These are phyloP conservation scores for Cystofilobasidium capitatum DNA, from an alignment of 768 basidiomycete species.

Conservation along the genomic window DNA sequence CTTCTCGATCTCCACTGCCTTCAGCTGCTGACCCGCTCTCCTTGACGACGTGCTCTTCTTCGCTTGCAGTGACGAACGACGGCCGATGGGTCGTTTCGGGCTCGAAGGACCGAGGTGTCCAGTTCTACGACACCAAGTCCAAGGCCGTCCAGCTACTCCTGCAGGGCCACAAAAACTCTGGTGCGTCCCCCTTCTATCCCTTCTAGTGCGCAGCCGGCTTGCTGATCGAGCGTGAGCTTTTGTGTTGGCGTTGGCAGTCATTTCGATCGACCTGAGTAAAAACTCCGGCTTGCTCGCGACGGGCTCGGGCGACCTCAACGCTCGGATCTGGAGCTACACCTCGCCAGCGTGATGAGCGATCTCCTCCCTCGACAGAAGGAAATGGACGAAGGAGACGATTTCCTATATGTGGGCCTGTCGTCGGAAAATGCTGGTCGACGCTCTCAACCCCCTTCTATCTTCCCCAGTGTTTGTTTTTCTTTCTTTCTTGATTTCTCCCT, in stretches of 20 bases:
- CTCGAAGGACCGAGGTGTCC: constrained; percentile 85
- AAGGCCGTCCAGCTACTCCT: constrained; percentile 84
- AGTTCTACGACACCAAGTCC: constrained; percentile 65
- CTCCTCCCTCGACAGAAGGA: too few relatives aligned
- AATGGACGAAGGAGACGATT: too few relatives aligned
- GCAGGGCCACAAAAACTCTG: constrained; percentile 65
- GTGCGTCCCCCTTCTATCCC: constrained; percentile 39
- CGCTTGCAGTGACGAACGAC: constrained; percentile 70
- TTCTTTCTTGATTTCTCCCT: too few relatives aligned
- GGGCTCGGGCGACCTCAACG: constrained; percentile 62
- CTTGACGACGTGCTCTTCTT: not conserved
- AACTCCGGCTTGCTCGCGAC: constrained; percentile 56
- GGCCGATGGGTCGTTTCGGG: constrained; percentile 93
- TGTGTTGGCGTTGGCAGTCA: constrained; percentile 44
- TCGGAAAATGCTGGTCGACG: too few relatives aligned
- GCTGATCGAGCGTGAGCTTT: not conserved
- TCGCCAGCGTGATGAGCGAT: too few relatives aligned
- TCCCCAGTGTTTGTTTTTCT: too few relatives aligned
- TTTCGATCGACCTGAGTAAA: constrained; percentile 60
- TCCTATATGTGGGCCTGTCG: too few relatives aligned
- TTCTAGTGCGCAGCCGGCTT: not conserved
- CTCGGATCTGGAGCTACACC: constrained; percentile 51
- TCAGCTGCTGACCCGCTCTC: not conserved
- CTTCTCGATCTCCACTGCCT: not conserved
- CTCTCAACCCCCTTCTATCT: too few relatives aligned